Conservation (phyloP, 2,329 filamentous ascomycete genomes). For the Geosmithia putterillii region DNA sequence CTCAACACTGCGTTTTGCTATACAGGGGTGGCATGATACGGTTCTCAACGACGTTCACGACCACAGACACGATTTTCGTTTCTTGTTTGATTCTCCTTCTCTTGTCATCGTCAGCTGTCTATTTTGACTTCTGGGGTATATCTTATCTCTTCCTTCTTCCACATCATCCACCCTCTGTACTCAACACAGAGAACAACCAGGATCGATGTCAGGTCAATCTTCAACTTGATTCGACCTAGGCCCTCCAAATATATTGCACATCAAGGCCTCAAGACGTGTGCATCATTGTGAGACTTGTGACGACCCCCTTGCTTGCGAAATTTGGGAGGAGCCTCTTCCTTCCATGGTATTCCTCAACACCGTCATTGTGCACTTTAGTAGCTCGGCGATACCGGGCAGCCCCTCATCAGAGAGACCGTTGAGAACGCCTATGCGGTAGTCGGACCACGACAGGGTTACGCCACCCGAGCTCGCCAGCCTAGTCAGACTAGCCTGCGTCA, state of each 20-base stretch:
- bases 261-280: neutral
- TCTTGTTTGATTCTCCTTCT: neutral
- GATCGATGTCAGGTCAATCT: neutral
- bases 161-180: conserved; percentile 11
- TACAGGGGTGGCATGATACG: neutral
- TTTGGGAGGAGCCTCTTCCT: no score
- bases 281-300: neutral
- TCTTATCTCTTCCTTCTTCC: neutral
- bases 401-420: conserved; percentile 52
- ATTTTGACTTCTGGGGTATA: neutral
- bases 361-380: conserved; percentile 77
- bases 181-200: conserved; percentile 12
- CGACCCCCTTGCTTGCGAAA: conserved; percentile 1
- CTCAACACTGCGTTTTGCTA: neutral
- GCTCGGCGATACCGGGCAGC: conserved; percentile 50
- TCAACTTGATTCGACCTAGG: conserved; percentile 15
- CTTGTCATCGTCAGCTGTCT: neutral
- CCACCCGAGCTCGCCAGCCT: conserved; percentile 55
- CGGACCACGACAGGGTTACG: conserved; percentile 54
- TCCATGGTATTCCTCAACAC: conserved; percentile 45
- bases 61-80: neutral
- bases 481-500: conserved; percentile 54
- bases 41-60: neutral
- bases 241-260: neutral
- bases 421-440: conserved; percentile 64